Evolutionary conservation across 2,329 filamentous ascomycete genomes (phyloP).

Genomic region (Xenoacremonium recifei): DNA sequence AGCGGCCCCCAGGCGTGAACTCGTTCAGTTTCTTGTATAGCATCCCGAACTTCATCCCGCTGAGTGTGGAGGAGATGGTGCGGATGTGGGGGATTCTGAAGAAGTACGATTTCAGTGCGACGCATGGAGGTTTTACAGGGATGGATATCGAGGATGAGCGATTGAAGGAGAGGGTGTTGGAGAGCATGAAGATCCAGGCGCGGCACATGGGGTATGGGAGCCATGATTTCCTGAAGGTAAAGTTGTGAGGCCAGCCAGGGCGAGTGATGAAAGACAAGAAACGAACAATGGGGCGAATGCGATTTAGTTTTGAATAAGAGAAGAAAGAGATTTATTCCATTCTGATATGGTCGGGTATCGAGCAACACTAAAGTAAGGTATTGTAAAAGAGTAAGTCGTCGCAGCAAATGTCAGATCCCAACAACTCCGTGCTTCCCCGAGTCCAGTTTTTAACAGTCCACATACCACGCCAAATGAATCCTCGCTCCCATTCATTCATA

Average conservation of each 20-base stretch:
- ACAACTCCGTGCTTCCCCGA: slow-evolving; percentile 1
- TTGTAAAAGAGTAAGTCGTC: background rate
- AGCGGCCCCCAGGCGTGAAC: slow-evolving; percentile 44
- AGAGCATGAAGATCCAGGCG: slow-evolving; percentile 76
- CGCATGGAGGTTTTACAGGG: slow-evolving; percentile 66
- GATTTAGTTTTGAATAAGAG: slow-evolving; percentile 3
- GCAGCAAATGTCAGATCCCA: background rate
- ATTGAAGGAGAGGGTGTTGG: slow-evolving; percentile 64
- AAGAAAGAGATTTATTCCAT: slow-evolving; percentile 7
- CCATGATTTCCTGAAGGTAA: slow-evolving; percentile 37
- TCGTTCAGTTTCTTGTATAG: slow-evolving; percentile 75
- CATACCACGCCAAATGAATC: too few relatives aligned
- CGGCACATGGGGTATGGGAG: slow-evolving; percentile 45
- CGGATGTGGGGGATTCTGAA: slow-evolving; percentile 70
- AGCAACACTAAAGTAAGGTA: too few relatives aligned
- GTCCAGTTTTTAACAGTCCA: too few relatives aligned
- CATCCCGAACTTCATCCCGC: slow-evolving; percentile 71
- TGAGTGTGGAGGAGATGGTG: slow-evolving; percentile 61
- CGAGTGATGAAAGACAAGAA: background rate
- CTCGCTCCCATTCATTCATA: background rate
- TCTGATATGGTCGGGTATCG: slow-evolving; percentile 19
- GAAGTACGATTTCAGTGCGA: slow-evolving; percentile 60
- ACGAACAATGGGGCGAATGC: slow-evolving; percentile 1
- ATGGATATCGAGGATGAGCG: slow-evolving; percentile 57
- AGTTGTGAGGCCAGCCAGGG: slow-evolving; percentile 10